phyloP scores from a whole-genome alignment of 768 basidiomycete genomes.

The Russula earlei region DNA sequence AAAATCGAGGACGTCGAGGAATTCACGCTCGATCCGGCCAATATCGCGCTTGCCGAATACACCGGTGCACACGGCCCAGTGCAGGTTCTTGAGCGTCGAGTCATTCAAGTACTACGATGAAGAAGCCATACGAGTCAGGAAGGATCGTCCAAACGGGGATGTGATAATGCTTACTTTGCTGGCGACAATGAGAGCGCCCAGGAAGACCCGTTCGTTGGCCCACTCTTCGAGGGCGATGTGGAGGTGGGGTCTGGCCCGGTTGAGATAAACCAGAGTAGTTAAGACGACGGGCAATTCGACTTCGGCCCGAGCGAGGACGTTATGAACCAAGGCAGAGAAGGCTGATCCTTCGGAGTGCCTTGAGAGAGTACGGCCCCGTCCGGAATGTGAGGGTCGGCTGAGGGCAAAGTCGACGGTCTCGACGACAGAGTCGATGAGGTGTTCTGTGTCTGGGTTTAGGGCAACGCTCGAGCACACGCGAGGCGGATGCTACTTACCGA shows the following conservation, averaged over 20 bases:
- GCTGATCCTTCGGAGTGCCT: slow-evolving; percentile 44
- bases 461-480: not conserved
- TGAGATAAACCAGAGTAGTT: slow-evolving; percentile 65
- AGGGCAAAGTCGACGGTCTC: slow-evolving; percentile 73
- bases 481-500: slow-evolving; percentile 41
- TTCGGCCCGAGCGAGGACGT: slow-evolving; percentile 65
- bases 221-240: slow-evolving; percentile 76
- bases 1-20: slow-evolving; percentile 69
- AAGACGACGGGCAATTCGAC: slow-evolving; percentile 61
- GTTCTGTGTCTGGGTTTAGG: slow-evolving; percentile 36
- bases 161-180: slow-evolving; percentile 52
- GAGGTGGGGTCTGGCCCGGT: slow-evolving; percentile 67
- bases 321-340: slow-evolving; percentile 56
- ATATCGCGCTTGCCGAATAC: slow-evolving; percentile 72
- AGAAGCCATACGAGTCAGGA: not conserved
- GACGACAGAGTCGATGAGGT: slow-evolving; percentile 55
- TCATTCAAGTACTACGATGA: slow-evolving; percentile 66
- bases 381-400: slow-evolving; percentile 50
- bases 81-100: slow-evolving; percentile 78
- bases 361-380: slow-evolving; percentile 38
- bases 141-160: slow-evolving; percentile 3
- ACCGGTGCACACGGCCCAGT: slow-evolving; percentile 75
- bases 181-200: slow-evolving; percentile 81
- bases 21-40: slow-evolving; percentile 71
- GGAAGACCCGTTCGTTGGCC: slow-evolving; percentile 85